A percentile compares a stretch with the other conserved stretches of the same genome.
phyloP scores from a whole-genome alignment of 2,329 filamentous ascomycete genomes.

The Calonectria montana region DNA sequence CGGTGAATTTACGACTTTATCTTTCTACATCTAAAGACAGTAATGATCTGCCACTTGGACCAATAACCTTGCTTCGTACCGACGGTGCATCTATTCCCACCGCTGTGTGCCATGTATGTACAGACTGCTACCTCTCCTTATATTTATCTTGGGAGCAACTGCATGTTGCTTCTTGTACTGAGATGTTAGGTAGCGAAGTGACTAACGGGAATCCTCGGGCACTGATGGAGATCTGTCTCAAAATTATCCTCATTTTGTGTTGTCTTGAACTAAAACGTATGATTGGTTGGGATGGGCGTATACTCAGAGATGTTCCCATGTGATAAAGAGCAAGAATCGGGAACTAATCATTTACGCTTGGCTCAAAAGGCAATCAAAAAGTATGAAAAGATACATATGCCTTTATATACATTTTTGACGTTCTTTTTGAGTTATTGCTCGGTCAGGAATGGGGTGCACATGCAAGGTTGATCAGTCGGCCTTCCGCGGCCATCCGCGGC shows the following conservation, averaged over 20 bases:
- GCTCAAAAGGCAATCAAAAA: not conserved
- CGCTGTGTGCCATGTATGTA: no score
- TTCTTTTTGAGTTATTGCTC: not conserved
- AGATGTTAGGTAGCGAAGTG: no score
- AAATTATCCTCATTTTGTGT: not conserved
- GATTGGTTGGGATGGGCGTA: not conserved
- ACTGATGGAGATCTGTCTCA: not conserved
- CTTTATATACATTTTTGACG: not conserved
- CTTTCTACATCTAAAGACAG: not conserved
- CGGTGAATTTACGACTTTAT: not conserved
- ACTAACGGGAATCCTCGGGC: no score
- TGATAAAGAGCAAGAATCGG: not conserved
- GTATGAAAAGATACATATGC: not conserved
- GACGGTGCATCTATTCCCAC: no score
- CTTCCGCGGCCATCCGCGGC: not conserved
- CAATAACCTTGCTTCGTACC: no score
- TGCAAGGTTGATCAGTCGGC: not conserved
- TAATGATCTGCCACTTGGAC: no score
- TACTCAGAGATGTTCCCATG: not conserved
- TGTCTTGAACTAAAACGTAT: not conserved
- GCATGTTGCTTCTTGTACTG: no score
- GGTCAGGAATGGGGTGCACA: not conserved
- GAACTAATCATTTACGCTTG: not conserved
- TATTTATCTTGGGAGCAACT: no score
- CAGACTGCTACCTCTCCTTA: no score